Evolutionary conservation across 2,329 filamentous ascomycete genomes (phyloP).

Genomic region (Polytolypa hystricis): DNA sequence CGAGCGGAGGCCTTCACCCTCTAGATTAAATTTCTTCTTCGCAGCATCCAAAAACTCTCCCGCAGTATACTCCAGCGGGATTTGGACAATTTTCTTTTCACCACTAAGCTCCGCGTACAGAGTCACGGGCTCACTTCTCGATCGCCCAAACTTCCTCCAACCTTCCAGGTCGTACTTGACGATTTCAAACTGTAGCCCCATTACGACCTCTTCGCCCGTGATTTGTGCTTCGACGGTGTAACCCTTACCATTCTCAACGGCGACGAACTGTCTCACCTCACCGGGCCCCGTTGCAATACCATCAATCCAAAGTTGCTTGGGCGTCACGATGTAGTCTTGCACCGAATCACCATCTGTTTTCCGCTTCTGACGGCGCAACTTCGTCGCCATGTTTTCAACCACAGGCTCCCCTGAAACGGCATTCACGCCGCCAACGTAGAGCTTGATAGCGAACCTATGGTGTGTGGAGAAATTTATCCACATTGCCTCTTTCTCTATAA

Average conservation of each 20-base stretch:
- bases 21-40: neutral
- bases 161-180: no score
- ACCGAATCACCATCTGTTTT: conserved; percentile 12
- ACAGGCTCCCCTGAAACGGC: conserved; percentile 29
- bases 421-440: conserved; percentile 33
- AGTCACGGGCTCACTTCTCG: no score
- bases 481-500: conserved; percentile 30
- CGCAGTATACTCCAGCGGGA: neutral
- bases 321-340: conserved; percentile 37
- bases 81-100: no score
- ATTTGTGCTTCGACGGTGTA: conserved; percentile 38
- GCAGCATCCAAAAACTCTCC: neutral
- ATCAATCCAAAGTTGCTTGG: conserved; percentile 33
- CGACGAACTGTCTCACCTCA: conserved; percentile 38
- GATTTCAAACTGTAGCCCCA: conserved; percentile 38
- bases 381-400: conserved; percentile 15
- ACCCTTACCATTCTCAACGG: conserved; percentile 33
- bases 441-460: conserved; percentile 26
- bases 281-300: conserved; percentile 26
- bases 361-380: conserved; percentile 10
- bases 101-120: no score
- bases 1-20: no score
- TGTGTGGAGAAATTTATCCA: conserved; percentile 28
- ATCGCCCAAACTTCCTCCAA: no score
- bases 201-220: conserved; percentile 30